phyloP scores from a whole-genome alignment of 805 yeast species.

The Lipomyces spencermartinsiae region DNA sequence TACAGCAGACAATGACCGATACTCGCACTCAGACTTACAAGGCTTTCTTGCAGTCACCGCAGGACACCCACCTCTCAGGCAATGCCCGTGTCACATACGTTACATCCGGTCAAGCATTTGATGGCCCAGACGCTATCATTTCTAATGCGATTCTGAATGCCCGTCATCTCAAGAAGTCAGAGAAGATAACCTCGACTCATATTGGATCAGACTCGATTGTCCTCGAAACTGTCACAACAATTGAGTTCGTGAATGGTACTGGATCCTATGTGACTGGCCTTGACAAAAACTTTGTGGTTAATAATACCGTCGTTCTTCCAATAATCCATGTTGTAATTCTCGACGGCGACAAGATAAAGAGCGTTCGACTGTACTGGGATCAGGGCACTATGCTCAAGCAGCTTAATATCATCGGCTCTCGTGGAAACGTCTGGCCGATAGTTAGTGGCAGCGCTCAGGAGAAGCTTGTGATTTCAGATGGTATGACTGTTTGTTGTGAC shows the following conservation, averaged over 20 bases:
- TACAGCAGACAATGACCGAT: background rate
- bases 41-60: conserved; percentile 22
- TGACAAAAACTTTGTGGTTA: conserved; percentile 41
- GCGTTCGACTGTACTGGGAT: conserved; percentile 41
- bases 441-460: conserved; percentile 39
- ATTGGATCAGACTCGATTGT: conserved; percentile 37
- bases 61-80: conserved; percentile 6
- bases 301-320: conserved; percentile 38
- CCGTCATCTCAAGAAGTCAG: conserved; percentile 35
- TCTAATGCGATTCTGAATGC: conserved; percentile 32
- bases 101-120: conserved; percentile 34
- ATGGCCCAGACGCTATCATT: conserved; percentile 36
- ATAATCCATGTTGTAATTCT: conserved; percentile 34
- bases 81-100: conserved; percentile 36
- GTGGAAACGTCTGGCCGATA: conserved; percentile 45
- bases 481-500: conserved; percentile 11
- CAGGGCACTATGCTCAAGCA: conserved; percentile 43
- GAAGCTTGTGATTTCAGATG: conserved; percentile 23
- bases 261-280: conserved; percentile 42
- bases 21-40: conserved; percentile 20
- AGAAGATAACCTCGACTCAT: conserved; percentile 34
- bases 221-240: conserved; percentile 39
- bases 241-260: conserved; percentile 42
- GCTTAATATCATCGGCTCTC: conserved; percentile 43
- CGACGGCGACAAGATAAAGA: conserved; percentile 31